Conservation (phyloP, 2,329 filamentous ascomycete species). For the Ceratocystis eucalypticola region DNA sequence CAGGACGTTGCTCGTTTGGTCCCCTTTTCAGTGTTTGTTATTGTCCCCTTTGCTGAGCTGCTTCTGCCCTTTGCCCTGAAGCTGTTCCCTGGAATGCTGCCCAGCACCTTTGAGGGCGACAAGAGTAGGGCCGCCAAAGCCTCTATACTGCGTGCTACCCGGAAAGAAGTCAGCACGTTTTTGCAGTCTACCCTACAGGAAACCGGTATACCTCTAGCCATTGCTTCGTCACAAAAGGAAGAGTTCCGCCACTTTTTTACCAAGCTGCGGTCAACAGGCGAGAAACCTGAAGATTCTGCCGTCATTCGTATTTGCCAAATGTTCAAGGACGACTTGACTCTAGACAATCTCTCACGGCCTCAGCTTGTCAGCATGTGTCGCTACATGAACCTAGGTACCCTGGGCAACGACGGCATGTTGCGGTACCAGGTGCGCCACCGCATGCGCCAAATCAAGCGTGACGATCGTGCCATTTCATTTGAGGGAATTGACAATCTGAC, state of each 20-base stretch:
- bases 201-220: constrained; percentile 79
- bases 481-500: constrained; percentile 88
- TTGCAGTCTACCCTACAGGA: constrained; percentile 79
- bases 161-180: constrained; percentile 88
- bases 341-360: constrained; percentile 91
- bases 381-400: constrained; percentile 95
- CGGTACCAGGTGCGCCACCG: constrained; percentile 93
- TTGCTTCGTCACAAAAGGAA: constrained; percentile 73
- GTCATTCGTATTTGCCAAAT: constrained; percentile 98
- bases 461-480: constrained; percentile 85
- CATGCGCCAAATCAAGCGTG: constrained; percentile 98
- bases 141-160: constrained; percentile 62
- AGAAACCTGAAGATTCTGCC: constrained; percentile 74
- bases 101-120: constrained; percentile 90
- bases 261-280: constrained; percentile 83
- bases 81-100: constrained; percentile 92
- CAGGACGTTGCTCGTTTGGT: constrained; percentile 86
- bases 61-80: constrained; percentile 82
- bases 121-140: constrained; percentile 85
- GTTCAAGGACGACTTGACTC: constrained; percentile 92
- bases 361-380: constrained; percentile 96
- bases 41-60: constrained; percentile 90
- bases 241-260: constrained; percentile 96
- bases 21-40: constrained; percentile 92
- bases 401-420: constrained; percentile 94